Percentiles rank a stretch among this genome's conserved stretches.
phyloP scores from a whole-genome alignment of 352 stramenopile species.

The Pythium apleroticum region DNA sequence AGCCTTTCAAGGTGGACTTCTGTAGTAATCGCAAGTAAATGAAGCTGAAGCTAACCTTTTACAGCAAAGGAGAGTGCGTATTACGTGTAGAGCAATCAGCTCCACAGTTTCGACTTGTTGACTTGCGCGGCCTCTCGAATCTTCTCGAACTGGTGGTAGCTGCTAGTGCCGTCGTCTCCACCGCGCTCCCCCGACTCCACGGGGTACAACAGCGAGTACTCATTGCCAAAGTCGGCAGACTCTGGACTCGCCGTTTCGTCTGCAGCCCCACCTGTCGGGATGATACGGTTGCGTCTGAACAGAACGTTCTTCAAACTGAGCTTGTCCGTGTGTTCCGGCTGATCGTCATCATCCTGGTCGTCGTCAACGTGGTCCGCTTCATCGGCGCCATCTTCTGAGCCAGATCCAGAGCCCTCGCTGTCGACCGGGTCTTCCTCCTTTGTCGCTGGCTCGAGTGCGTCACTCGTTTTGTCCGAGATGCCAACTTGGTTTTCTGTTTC shows the following conservation, averaged over 20 bases:
- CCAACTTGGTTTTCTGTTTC: neutral
- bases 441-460: neutral
- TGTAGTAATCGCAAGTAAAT: slow-evolving; percentile 8
- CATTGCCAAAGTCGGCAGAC: slow-evolving; percentile 8
- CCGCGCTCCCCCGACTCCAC: neutral
- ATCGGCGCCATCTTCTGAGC: neutral
- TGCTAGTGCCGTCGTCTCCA: neutral
- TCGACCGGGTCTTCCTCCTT: slow-evolving; percentile 5
- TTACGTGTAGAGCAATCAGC: neutral
- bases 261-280: neutral
- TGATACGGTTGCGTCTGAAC: slow-evolving; percentile 18
- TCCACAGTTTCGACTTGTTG: slow-evolving; percentile 46
- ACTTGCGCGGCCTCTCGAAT: slow-evolving; percentile 35
- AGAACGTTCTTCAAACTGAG: slow-evolving; percentile 22
- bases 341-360: slow-evolving; percentile 14
- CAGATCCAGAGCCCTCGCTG: neutral
- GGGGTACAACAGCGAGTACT: slow-evolving; percentile 18
- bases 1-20: slow-evolving; percentile 28
- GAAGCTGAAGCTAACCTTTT: neutral
- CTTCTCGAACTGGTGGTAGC: neutral
- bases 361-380: slow-evolving; percentile 4
- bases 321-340: slow-evolving; percentile 13
- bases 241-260: neutral
- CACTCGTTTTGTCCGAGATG: neutral
- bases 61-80: neutral